These are phyloP conservation scores for Globisporangium mamillatum DNA, from an alignment of 352 stramenopile species.

Conservation along the genomic window DNA sequence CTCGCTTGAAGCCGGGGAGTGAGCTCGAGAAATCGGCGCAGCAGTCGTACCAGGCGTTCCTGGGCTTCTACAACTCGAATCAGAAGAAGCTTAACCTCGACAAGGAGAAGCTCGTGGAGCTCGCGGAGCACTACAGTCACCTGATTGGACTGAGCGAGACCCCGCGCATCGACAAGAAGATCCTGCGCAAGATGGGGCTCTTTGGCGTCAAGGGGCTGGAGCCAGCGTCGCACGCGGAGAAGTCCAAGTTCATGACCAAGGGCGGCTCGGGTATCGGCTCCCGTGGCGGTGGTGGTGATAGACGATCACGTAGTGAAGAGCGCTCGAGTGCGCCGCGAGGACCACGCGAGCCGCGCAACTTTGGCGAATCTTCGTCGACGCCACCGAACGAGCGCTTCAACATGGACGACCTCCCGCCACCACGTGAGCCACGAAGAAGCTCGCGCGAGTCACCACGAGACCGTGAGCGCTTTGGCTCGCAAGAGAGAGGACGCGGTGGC, in stretches of 20 bases:
- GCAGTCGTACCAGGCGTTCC: constrained; percentile 92
- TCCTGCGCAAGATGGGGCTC: constrained; percentile 88
- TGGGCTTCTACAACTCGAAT: constrained; percentile 93
- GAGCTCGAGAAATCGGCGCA: constrained; percentile 77
- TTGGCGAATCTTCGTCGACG: constrained; percentile 13
- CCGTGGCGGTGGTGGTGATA: constrained; percentile 8
- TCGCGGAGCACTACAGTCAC: constrained; percentile 68
- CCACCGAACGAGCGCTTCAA: constrained; percentile 14
- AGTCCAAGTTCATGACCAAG: constrained; percentile 18
- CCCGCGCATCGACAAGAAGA: constrained; percentile 84
- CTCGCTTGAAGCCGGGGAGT: constrained; percentile 36
- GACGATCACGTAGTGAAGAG: neutral
- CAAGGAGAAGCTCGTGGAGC: constrained; percentile 61
- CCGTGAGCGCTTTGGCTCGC: constrained; percentile 5
- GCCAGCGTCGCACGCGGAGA: constrained; percentile 15
- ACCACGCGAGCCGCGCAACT: constrained; percentile 15
- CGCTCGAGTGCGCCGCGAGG: neutral
- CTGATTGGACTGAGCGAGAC: constrained; percentile 64
- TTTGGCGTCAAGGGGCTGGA: constrained; percentile 73
- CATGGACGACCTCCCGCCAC: constrained; percentile 4
- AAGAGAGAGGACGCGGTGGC: neutral
- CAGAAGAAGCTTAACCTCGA: constrained; percentile 36
- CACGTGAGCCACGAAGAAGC: neutral
- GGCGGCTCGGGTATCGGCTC: constrained; percentile 6
- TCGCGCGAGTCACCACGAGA: neutral